Base-by-base conservation (phyloP, 106 monocot genomes). In the Acorus gramineus region DNA sequence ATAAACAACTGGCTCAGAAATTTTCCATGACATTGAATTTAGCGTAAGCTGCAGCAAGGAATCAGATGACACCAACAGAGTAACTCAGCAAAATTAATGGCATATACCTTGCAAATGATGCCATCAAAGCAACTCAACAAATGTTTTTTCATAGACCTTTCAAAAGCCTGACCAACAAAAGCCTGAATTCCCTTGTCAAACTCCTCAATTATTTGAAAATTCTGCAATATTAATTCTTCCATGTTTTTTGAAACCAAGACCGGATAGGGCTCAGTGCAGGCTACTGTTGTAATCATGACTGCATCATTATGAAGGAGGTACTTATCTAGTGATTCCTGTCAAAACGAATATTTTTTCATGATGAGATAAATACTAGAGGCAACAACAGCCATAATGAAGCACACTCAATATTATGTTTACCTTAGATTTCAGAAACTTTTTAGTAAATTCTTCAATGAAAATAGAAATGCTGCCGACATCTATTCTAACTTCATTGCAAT, bases 271-370 rank as follows among this genome's bases (percentile, higher is more conserved):
- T 4, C 14, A 4, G 64, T 44, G 42, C n/a, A 66, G 55, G 11
- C 50, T 50, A 51, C 4, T 4, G 71, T 14, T 42, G 61, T 55
- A 28, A 53, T 58, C 60, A 84, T 28, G 6, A 47, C 53, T 9
- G 59, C 62, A 66, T 64, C 28, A 71, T 50, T 50, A 6, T 71
- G 74, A 52, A 94, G 63, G 57, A 90, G 82, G 70, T 78, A 78
- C 6, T 56, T 68, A 68, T 86, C 86, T 44, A 95, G 66, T 55
- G 46, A 72, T 53, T 76, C 82, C 94, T 94, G 89, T 50, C 75
- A 68, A 48, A 73, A n/a, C 60, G 52, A 56, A 67, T 47, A 69
- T 2, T 62, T 51, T 44, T 66, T 28, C 28, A 28, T 28, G 28
- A 28, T 28, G 28, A 28, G 28, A 28, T 28, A 28, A 28, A 28